These are phyloP conservation scores for Alternaria dauci DNA, from an alignment of 2,329 filamentous ascomycete species.

Conservation along the genomic window DNA sequence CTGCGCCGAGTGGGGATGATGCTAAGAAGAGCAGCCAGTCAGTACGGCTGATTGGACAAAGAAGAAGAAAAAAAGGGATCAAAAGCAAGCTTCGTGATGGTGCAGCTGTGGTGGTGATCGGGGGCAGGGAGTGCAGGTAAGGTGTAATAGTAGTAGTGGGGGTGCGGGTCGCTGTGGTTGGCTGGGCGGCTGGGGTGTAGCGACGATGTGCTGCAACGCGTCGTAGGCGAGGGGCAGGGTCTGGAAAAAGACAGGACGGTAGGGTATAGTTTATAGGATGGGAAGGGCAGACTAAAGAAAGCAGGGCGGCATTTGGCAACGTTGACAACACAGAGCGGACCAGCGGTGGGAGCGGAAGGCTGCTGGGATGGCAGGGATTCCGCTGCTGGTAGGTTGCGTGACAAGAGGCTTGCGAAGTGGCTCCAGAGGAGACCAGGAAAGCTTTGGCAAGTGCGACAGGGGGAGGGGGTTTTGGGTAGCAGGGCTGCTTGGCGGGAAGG, in stretches of 20 bases:
- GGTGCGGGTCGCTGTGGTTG: conserved; percentile 33
- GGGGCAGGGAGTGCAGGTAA: conserved; percentile 28
- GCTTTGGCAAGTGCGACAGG: conserved; percentile 40
- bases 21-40: conserved; percentile 60
- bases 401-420: conserved; percentile 40
- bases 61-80: conserved; percentile 20
- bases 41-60: conserved; percentile 36
- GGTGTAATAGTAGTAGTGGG: conserved; percentile 22
- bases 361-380: conserved; percentile 42
- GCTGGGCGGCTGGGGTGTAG: conserved; percentile 35
- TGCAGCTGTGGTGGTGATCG: conserved; percentile 1
- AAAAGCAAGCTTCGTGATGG: conserved; percentile 15
- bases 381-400: conserved; percentile 39
- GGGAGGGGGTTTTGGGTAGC: conserved; percentile 38
- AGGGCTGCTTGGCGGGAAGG: conserved; percentile 50
- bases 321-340: conserved; percentile 47
- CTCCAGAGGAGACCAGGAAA: conserved; percentile 33
- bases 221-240: conserved; percentile 49
- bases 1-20: conserved; percentile 79
- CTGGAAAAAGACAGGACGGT: conserved; percentile 41
- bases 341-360: conserved; percentile 40
- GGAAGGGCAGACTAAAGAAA: conserved; percentile 41
- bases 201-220: conserved; percentile 32
- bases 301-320: conserved; percentile 28
- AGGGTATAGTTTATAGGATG: conserved; percentile 48